phyloP scores from a whole-genome alignment of 2,329 filamentous ascomycete species.

The Fusarium pseudonygamai region DNA sequence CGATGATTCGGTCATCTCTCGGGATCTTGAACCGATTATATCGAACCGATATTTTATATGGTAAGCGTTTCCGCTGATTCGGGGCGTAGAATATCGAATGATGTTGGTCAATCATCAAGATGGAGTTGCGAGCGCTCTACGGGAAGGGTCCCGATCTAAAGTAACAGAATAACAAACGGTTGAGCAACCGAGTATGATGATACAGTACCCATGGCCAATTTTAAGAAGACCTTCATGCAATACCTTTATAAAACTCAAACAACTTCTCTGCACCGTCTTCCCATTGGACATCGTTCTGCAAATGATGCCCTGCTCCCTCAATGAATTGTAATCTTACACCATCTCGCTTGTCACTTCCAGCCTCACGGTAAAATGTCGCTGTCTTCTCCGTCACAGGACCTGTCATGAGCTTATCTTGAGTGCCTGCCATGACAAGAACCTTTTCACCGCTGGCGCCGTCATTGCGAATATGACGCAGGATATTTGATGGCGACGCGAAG shows the following conservation, averaged over 20 bases:
- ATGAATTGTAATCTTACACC: conserved; percentile 56
- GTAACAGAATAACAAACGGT: not conserved
- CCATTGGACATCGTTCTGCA: conserved; percentile 63
- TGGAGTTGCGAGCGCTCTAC: conserved; percentile 11
- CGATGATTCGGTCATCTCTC: no score
- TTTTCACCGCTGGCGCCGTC: conserved; percentile 32
- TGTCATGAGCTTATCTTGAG: conserved; percentile 54
- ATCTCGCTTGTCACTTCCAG: conserved; percentile 15
- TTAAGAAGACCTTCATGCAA: not conserved
- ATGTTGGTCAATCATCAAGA: not conserved
- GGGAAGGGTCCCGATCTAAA: not conserved
- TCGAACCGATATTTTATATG: not conserved
- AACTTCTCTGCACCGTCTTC: conserved; percentile 57
- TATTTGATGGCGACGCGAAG: conserved; percentile 53
- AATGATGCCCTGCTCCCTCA: conserved; percentile 59
- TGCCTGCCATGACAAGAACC: conserved; percentile 53
- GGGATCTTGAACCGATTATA: conserved; percentile 34
- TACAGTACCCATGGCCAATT: not conserved
- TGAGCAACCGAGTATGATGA: not conserved
- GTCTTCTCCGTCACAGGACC: conserved; percentile 49
- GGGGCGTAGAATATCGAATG: conserved; percentile 13
- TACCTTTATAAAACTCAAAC: conserved; percentile 50
- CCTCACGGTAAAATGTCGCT: conserved; percentile 45
- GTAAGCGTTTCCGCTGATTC: not conserved
- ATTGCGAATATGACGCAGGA: conserved; percentile 51